Base-by-base conservation (phyloP, 345 rosid genomes). In the Excoecaria cochinchinensis region DNA sequence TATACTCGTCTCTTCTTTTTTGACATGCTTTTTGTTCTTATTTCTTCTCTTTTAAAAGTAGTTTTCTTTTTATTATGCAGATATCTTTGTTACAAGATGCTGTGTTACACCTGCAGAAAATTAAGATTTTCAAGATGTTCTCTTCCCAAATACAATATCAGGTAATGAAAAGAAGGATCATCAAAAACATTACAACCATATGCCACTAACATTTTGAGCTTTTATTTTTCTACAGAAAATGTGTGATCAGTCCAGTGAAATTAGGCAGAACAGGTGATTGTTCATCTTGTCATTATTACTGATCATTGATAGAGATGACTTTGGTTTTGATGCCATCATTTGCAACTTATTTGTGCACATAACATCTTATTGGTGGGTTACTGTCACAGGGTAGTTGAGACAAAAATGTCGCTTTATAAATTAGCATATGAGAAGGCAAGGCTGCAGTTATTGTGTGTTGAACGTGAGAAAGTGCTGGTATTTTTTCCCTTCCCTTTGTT, bases 391-490 rank as follows among this genome's bases (percentile, higher is more conserved):
- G 80, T 76, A 68, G 83, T 84, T 75, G 97, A 88, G 77, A 80
- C 79, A 79, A 86, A 80, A 78, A 70, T 74, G 66, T 77, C 85
- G 82, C 87, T 93, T 66, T 82, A 71, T 78, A 86, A 90, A 82
- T 72, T 90, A 70, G 83, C 86, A 36, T 83, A 84, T 89, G 91
- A 83, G 81, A 93, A 88, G 86, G 92, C 87, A 73, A 89, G 80
- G 78, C 76, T 86, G 85, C 90, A 84, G 81, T 79, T 95, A 82
- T 77, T 85, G 79, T 76, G 73, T 77, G 74, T 81, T 64, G 88
- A 83, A 85, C 90, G 50, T 58, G 87, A 88, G 61, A 87, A 79
- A 71, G 36, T 91, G 82, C 84, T 80, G 97, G 99, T 95, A 83
- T 68, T 78, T 69, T 79, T 67, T 59, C 60, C 58, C 68, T 73